Conservation (phyloP, 768 basidiomycete species). For the Naematelia aurantialba region DNA sequence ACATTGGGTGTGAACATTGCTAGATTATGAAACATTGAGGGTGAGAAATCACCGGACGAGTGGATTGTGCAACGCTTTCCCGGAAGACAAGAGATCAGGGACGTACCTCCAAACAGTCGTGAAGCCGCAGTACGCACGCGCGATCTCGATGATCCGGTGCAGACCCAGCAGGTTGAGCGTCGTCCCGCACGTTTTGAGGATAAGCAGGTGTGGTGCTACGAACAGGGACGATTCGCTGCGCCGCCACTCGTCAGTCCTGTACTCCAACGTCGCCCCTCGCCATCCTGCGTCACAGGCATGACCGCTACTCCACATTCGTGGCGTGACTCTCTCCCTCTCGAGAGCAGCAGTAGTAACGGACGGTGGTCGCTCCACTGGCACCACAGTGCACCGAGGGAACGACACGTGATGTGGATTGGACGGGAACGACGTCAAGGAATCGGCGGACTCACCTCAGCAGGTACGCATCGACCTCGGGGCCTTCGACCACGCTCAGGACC, state of each 20-base stretch:
- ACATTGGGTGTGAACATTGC: no score
- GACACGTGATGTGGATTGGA: not conserved
- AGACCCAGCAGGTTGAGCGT: constrained; percentile 95
- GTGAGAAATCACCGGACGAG: not conserved
- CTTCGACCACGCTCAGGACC: constrained; percentile 82
- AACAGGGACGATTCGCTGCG: constrained; percentile 98
- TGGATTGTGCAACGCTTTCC: not conserved
- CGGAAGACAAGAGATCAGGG: not conserved
- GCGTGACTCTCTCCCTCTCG: no score
- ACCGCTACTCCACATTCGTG: no score
- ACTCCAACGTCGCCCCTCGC: not conserved
- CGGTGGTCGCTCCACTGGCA: no score
- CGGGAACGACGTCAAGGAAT: not conserved
- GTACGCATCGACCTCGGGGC: constrained; percentile 90
- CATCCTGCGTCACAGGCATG: no score
- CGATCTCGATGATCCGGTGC: constrained; percentile 91
- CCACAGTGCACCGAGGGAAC: no score
- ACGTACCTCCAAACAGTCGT: constrained; percentile 63
- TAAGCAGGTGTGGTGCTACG: constrained; percentile 88
- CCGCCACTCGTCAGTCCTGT: no score
- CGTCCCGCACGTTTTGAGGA: constrained; percentile 98
- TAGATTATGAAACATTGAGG: no score
- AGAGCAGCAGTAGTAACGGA: no score
- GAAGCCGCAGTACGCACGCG: constrained; percentile 54
- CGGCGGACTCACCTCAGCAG: constrained; percentile 72